A percentile compares a stretch with the other conserved stretches of the same genome.
Conservation (phyloP, 2,329 filamentous ascomycete species). For the Falciphora oryzae region DNA sequence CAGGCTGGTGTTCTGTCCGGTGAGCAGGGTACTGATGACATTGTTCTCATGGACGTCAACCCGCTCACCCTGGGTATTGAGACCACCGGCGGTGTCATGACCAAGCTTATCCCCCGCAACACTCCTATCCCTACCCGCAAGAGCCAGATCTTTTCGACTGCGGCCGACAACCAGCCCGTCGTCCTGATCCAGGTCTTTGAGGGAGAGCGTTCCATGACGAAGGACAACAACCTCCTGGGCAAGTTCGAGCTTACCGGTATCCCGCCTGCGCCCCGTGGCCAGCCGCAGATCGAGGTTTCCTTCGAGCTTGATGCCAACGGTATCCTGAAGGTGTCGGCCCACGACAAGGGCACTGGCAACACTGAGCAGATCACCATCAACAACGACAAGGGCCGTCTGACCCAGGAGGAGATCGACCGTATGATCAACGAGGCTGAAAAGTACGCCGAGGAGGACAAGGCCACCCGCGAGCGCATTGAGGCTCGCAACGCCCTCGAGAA, state of each 20-base stretch:
- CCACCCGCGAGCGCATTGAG: conserved; percentile 93
- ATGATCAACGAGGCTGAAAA: conserved; percentile 99
- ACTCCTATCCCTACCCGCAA: conserved; percentile 93
- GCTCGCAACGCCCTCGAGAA: conserved; percentile 96
- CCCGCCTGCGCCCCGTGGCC: conserved; percentile 87
- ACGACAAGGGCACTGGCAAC: conserved; percentile 98
- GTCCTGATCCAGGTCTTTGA: conserved; percentile 95
- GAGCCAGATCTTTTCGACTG: conserved; percentile 96
- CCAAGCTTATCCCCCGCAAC: conserved; percentile 91
- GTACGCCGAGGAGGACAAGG: conserved; percentile 99
- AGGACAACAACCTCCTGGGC: conserved; percentile 95
- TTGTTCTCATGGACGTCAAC: conserved; percentile 97
- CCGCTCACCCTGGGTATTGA: conserved; percentile 94
- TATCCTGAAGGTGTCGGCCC: conserved; percentile 92
- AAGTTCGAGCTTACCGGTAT: conserved; percentile 98
- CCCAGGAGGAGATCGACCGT: conserved; percentile 95
- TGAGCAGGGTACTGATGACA: conserved; percentile 70
- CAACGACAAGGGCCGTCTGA: conserved; percentile 98
- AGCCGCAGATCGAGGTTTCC: conserved; percentile 96
- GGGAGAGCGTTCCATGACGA: conserved; percentile 89
- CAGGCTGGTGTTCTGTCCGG: conserved; percentile 94
- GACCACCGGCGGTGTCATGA: conserved; percentile 97
- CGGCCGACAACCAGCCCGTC: conserved; percentile 92
- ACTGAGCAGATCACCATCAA: conserved; percentile 96
- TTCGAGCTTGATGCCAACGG: conserved; percentile 98